Evolutionary conservation across 2,329 filamentous ascomycete species (phyloP).

Genomic region (Metarhizium sp.): DNA sequence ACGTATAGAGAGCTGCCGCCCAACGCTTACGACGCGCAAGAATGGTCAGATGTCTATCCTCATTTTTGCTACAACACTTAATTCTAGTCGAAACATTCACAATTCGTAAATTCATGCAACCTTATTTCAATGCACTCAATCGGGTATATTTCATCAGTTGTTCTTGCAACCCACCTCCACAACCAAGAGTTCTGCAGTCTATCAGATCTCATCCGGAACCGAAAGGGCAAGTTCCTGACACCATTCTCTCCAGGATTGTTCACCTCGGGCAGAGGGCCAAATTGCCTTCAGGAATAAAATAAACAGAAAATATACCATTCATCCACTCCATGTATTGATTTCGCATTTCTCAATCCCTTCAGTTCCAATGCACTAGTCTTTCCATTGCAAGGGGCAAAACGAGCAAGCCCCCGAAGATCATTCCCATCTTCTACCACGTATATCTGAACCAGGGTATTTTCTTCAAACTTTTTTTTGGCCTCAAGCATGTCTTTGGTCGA

Average conservation of each 20-base stretch:
- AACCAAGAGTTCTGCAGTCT: neutral
- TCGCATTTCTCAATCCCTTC: neutral
- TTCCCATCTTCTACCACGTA: neutral
- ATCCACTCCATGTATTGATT: neutral
- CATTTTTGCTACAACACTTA: too few species aligned
- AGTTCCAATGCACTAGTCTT: neutral
- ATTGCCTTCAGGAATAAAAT: neutral
- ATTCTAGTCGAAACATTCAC: neutral
- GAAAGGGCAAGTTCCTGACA: neutral
- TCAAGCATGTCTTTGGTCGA: conserved; percentile 19
- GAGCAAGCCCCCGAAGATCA: neutral
- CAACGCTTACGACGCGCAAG: too few species aligned
- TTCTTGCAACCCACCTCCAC: neutral
- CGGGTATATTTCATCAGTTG: neutral
- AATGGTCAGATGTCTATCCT: too few species aligned
- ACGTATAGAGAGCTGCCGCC: too few species aligned
- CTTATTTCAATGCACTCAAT: neutral
- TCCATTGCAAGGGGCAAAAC: neutral
- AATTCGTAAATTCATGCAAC: conserved; percentile 6
- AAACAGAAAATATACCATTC: neutral
- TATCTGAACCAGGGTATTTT: conserved; percentile 21
- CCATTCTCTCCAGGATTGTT: neutral
- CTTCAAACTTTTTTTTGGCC: conserved; percentile 14
- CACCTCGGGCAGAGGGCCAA: neutral
- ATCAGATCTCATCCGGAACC: neutral